A percentile compares a stretch with the other conserved stretches of the same genome.
phyloP scores from a whole-genome alignment of 2,329 filamentous ascomycete genomes.

The Cadophora malorum region DNA sequence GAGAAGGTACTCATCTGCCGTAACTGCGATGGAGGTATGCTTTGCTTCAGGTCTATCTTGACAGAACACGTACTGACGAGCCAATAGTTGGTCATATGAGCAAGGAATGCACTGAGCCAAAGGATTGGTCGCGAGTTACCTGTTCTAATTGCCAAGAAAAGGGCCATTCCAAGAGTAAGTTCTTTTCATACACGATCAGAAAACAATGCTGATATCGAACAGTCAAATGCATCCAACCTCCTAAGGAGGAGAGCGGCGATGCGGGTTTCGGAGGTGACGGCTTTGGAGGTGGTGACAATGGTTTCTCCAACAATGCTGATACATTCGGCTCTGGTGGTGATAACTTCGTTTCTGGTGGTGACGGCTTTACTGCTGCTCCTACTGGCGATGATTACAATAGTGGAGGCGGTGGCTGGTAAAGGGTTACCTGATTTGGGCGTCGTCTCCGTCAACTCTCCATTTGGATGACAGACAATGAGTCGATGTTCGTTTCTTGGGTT shows the following conservation, averaged over 20 bases:
- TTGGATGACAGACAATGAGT: constrained; percentile 17
- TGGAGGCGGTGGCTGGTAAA: constrained; percentile 16
- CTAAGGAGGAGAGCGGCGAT: constrained; percentile 33
- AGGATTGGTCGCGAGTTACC: constrained; percentile 57
- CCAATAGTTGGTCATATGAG: constrained; percentile 64
- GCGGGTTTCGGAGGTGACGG: constrained; percentile 39
- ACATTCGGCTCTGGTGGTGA: constrained; percentile 5
- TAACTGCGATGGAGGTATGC: constrained; percentile 60
- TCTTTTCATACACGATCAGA: not conserved
- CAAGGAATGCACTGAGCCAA: constrained; percentile 50
- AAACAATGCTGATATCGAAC: constrained; percentile 39
- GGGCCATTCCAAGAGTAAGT: constrained; percentile 26
- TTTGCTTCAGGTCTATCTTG: not conserved
- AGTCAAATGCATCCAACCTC: constrained; percentile 49
- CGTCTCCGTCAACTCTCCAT: not conserved
- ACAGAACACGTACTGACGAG: constrained; percentile 36
- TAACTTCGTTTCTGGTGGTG: not conserved
- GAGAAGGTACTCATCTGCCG: constrained; percentile 59
- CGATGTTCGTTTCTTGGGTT: constrained; percentile 10
- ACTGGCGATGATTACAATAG: constrained; percentile 3
- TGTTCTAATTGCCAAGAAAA: constrained; percentile 61
- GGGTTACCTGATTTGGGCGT: not conserved
- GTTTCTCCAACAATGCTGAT: constrained; percentile 15
- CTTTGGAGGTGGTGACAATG: constrained; percentile 29
- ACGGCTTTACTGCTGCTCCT: constrained; percentile 12